Evolutionary conservation across 202 grass and related monocot species (phyloP).

Genomic region (Panicum virgatum): DNA sequence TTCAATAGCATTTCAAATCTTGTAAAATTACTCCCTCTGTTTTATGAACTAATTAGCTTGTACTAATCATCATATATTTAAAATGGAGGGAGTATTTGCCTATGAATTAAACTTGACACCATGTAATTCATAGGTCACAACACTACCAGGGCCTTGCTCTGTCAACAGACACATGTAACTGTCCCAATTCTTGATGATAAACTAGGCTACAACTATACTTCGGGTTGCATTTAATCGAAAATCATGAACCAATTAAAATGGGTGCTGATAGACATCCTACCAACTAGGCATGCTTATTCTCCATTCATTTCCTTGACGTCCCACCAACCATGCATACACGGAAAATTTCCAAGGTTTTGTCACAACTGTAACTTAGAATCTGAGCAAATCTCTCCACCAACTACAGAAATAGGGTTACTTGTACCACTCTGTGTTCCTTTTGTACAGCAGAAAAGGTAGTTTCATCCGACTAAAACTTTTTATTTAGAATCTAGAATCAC

Average conservation of each 20-base stretch:
- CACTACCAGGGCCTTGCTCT: neutral
- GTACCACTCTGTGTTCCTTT: neutral
- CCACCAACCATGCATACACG: slow-evolving; percentile 47
- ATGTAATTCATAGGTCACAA: neutral
- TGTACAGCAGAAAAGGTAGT: slow-evolving; percentile 31
- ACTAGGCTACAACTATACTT: slow-evolving; percentile 20
- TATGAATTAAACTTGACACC: neutral
- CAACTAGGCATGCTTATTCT: slow-evolving; percentile 35
- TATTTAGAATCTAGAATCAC: neutral
- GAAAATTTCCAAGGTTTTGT: slow-evolving; percentile 39
- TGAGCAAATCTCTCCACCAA: slow-evolving; percentile 42
- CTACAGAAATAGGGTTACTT: slow-evolving; percentile 13
- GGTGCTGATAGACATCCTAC: slow-evolving; percentile 22
- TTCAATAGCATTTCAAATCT: neutral
- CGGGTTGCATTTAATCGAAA: neutral
- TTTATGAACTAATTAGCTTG: neutral
- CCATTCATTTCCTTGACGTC: slow-evolving; percentile 31
- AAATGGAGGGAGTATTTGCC: neutral
- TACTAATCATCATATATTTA: neutral
- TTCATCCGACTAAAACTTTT: slow-evolving; percentile 9
- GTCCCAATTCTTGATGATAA: slow-evolving; percentile 1
- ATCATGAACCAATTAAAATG: neutral
- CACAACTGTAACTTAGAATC: slow-evolving; percentile 51
- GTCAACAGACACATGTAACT: slow-evolving; percentile 25
- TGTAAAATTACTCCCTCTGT: neutral